phyloP scores from a whole-genome alignment of 2,329 filamentous ascomycete genomes.

The Pestalotiopsis sp. region DNA sequence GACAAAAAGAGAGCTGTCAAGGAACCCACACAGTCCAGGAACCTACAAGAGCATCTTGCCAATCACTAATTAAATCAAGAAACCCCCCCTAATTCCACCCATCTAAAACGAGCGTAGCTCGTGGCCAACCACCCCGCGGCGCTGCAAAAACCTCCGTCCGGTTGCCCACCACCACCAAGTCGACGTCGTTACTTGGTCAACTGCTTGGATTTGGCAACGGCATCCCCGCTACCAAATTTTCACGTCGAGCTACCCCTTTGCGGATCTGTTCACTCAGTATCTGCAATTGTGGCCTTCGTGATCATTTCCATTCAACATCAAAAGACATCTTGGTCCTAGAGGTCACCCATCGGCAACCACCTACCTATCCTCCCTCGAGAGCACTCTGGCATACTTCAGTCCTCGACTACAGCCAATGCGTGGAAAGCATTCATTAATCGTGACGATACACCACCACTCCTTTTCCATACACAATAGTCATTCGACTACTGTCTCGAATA shows the following conservation, averaged over 20 bases:
- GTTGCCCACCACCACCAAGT: conserved; percentile 9
- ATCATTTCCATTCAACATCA: not conserved
- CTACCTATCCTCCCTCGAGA: not conserved
- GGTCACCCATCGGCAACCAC: not conserved
- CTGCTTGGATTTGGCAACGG: conserved; percentile 1
- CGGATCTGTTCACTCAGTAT: conserved; percentile 19
- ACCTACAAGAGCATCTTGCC: not conserved
- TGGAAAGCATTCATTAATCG: conserved; percentile 29
- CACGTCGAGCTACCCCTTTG: conserved; percentile 3
- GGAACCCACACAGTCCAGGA: not conserved
- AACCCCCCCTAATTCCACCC: not conserved
- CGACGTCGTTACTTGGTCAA: conserved; percentile 11
- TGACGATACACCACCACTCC: conserved; percentile 25
- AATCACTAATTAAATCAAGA: not conserved
- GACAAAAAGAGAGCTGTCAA: not conserved
- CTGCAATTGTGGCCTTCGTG: conserved; percentile 11
- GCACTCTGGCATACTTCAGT: conserved; percentile 6
- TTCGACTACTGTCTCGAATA: conserved; percentile 25
- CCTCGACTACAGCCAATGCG: conserved; percentile 16
- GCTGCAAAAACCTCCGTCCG: conserved; percentile 10
- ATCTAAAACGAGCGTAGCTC: not conserved
- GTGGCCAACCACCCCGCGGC: conserved; percentile 7
- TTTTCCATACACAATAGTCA: conserved; percentile 20
- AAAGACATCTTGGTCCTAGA: not conserved
- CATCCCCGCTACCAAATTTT: conserved; percentile 6